These are phyloP conservation scores for Chytriomyces sp. DNA, from an alignment of 192 early-diverging fungal genomes.

Conservation along the genomic window DNA sequence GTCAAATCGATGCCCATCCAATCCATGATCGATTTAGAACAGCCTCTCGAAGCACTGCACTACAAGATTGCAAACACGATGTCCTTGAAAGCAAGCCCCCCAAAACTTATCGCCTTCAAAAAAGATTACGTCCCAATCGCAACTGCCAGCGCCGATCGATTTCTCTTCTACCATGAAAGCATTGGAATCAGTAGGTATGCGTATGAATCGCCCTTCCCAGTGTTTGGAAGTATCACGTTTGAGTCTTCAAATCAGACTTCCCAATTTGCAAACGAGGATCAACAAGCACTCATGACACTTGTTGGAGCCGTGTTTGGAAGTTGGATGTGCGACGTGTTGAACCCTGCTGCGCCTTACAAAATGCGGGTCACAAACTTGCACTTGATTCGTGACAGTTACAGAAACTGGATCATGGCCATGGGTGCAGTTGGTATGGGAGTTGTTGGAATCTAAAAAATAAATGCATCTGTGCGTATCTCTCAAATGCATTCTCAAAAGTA, in stretches of 20 bases:
- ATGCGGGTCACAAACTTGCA: constrained; percentile 2
- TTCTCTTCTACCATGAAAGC: not conserved
- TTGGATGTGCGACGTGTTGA: constrained; percentile 15
- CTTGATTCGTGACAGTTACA: not conserved
- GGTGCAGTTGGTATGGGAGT: not conserved
- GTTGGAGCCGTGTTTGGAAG: constrained; percentile 15
- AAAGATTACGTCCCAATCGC: not conserved
- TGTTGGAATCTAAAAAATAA: no score
- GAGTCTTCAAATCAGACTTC: not conserved
- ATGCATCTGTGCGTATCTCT: no score
- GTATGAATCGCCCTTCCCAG: not conserved
- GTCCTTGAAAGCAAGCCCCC: not conserved
- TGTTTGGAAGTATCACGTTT: not conserved
- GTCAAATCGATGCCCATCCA: not conserved
- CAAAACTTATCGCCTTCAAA: not conserved
- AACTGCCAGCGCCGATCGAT: not conserved
- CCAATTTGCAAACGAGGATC: not conserved
- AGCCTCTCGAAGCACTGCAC: not conserved
- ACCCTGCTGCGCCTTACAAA: not conserved
- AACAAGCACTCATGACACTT: not conserved
- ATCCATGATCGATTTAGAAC: not conserved
- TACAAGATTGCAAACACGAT: not conserved
- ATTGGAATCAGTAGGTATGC: not conserved
- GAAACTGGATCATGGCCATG: not conserved
- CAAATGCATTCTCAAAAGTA: no score